phyloP scores from a whole-genome alignment of 192 early-diverging fungal species.

The Chytriomyces hyalinus region DNA sequence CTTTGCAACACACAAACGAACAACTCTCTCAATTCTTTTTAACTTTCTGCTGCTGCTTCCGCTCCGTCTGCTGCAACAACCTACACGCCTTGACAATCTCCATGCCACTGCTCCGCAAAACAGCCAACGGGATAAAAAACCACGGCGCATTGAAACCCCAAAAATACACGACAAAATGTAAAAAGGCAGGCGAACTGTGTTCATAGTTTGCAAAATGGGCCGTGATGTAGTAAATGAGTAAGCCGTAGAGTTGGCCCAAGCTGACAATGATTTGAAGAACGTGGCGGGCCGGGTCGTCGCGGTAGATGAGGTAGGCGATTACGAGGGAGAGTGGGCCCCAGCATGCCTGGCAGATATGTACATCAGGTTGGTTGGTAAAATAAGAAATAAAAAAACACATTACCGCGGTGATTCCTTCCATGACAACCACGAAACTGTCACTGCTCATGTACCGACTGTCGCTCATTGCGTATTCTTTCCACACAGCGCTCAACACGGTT shows the following conservation, averaged over 20 bases:
- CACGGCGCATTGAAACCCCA: conserved; percentile 80
- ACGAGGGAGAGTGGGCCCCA: conserved; percentile 55
- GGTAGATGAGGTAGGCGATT: conserved; percentile 43
- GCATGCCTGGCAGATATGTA: too few relatives aligned
- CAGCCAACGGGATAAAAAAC: conserved; percentile 74
- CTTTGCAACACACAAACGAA: too few relatives aligned
- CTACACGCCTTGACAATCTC: conserved; percentile 39
- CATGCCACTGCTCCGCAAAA: conserved; percentile 41
- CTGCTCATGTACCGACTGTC: conserved; percentile 88
- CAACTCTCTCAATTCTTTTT: neutral
- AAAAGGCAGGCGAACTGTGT: conserved; percentile 74
- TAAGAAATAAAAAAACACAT: conserved; percentile 25
- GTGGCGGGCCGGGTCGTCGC: conserved; percentile 45
- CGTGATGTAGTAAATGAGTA: conserved; percentile 81
- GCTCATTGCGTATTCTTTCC: conserved; percentile 89
- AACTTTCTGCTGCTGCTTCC: neutral
- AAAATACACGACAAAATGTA: conserved; percentile 94
- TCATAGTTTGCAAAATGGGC: conserved; percentile 55
- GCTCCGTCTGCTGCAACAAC: neutral
- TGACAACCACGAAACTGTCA: conserved; percentile 81
- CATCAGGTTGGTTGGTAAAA: too few relatives aligned
- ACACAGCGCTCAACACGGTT: conserved; percentile 73
- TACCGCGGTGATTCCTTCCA: conserved; percentile 89
- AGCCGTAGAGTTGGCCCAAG: conserved; percentile 77
- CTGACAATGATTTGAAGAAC: conserved; percentile 61